Evolutionary conservation across 768 basidiomycete genomes (phyloP).

Genomic region (Amylocystis lapponica): DNA sequence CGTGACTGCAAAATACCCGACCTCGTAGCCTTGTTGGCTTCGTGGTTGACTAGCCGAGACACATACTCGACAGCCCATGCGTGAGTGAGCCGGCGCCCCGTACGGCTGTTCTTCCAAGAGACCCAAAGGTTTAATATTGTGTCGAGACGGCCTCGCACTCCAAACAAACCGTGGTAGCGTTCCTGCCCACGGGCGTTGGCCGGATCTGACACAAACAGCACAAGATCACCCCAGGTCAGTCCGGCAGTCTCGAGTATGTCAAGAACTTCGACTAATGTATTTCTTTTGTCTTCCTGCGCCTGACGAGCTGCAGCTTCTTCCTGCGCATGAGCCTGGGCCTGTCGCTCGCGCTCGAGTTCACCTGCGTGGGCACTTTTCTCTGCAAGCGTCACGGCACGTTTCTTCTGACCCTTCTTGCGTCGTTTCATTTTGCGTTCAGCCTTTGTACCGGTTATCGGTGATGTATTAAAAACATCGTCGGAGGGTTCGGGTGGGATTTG

Average conservation of each 20-base stretch:
- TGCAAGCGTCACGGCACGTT: too few species aligned
- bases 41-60: slow-evolving; percentile 2
- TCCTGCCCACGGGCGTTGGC: slow-evolving; percentile 8
- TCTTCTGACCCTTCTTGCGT: too few species aligned
- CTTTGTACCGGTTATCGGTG: too few species aligned
- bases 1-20: slow-evolving; percentile 3
- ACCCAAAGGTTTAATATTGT: slow-evolving; percentile 25
- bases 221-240: neutral
- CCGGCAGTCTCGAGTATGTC: neutral
- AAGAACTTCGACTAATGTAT: too few species aligned
- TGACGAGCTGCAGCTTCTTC: too few species aligned
- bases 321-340: too few species aligned
- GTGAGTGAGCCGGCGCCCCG: slow-evolving; percentile 10
- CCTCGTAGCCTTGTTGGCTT: slow-evolving; percentile 6
- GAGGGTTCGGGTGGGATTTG: too few species aligned
- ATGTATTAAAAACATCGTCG: too few species aligned
- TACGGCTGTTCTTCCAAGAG: slow-evolving; percentile 13
- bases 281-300: too few species aligned
- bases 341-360: too few species aligned
- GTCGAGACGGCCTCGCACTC: neutral
- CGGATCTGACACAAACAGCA: slow-evolving; percentile 13
- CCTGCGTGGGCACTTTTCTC: too few species aligned
- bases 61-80: slow-evolving; percentile 23
- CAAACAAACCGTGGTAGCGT: slow-evolving; percentile 24
- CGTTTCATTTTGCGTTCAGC: too few species aligned